Evolutionary conservation across 192 early-diverging fungal genomes (phyloP).

Genomic region (Globomyces pollinis-pini): DNA sequence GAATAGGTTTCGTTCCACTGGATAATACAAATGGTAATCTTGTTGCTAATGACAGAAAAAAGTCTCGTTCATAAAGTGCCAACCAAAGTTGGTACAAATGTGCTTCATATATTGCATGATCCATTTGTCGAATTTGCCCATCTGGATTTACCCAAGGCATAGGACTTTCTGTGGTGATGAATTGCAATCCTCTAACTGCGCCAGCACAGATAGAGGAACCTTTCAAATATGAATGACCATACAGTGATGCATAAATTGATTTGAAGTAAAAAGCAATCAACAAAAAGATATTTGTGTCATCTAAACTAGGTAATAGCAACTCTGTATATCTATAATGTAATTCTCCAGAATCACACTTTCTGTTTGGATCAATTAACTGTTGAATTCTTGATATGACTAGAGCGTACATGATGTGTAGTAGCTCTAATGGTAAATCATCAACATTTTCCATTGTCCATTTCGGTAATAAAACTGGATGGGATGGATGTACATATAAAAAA

Average conservation of each 20-base stretch:
- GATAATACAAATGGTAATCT: background rate
- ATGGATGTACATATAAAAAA: slow-evolving; percentile 1
- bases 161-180: too few relatives aligned
- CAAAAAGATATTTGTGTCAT: too few relatives aligned
- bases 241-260: too few relatives aligned
- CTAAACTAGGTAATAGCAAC: too few relatives aligned
- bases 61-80: background rate
- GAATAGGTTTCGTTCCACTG: too few relatives aligned
- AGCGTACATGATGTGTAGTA: background rate
- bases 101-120: too few relatives aligned
- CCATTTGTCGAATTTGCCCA: too few relatives aligned
- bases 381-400: background rate
- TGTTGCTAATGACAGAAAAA: background rate
- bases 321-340: background rate
- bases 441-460: background rate
- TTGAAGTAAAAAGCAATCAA: too few relatives aligned
- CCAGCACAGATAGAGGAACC: too few relatives aligned
- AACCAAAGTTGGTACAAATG: slow-evolving; percentile 4
- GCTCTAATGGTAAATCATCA: background rate
- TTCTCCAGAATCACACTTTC: background rate
- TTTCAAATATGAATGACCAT: too few relatives aligned
- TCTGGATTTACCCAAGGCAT: too few relatives aligned
- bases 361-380: background rate
- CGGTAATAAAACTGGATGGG: background rate
- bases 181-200: too few relatives aligned